A percentile compares a stretch with the other conserved stretches of the same genome.
These are phyloP conservation scores for Wickerhamomyces bisporus DNA, from an alignment of 805 yeast genomes.

Conservation along the genomic window DNA sequence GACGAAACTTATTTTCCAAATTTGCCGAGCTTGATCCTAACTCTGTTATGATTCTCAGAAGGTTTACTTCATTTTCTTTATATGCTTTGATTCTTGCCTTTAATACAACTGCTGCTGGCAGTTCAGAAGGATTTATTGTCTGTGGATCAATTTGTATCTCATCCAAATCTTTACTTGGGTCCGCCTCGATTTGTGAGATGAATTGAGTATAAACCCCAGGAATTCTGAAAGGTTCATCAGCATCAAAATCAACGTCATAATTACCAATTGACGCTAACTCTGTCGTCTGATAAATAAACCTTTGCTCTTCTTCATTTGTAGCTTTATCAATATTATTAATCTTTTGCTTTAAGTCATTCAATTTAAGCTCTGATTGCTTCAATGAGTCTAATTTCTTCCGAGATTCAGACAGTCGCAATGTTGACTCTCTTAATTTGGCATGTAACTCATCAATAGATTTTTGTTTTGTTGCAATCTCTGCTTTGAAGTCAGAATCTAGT, in stretches of 20 bases:
- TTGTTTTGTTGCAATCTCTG: conserved; percentile 51
- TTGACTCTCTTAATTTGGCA: conserved; percentile 51
- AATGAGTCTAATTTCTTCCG: conserved; percentile 49
- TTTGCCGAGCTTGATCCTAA: conserved; percentile 50
- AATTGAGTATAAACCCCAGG: conserved; percentile 53
- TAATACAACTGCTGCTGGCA: conserved; percentile 40
- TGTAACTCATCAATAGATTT: conserved; percentile 48
- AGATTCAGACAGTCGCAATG: conserved; percentile 42
- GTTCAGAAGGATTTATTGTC: conserved; percentile 17
- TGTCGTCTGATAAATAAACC: conserved; percentile 40
- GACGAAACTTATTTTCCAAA: conserved; percentile 72
- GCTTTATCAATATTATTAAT: conserved; percentile 57
- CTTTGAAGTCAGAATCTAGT: conserved; percentile 54
- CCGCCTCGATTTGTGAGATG: conserved; percentile 32
- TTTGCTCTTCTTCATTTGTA: conserved; percentile 54
- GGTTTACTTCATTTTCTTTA: conserved; percentile 54
- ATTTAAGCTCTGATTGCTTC: conserved; percentile 35
- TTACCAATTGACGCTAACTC: conserved; percentile 33
- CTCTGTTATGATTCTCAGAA: conserved; percentile 46
- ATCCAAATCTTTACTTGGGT: conserved; percentile 26
- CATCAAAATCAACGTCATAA: conserved; percentile 61
- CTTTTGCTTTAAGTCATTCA: conserved; percentile 49
- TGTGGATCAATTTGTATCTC: conserved; percentile 16
- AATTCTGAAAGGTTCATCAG: conserved; percentile 88
- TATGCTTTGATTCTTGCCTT: conserved; percentile 82